A percentile compares a stretch with the other conserved stretches of the same genome.
phyloP scores from a whole-genome alignment of 805 yeast species.

The Yarrowia keelungensis region DNA sequence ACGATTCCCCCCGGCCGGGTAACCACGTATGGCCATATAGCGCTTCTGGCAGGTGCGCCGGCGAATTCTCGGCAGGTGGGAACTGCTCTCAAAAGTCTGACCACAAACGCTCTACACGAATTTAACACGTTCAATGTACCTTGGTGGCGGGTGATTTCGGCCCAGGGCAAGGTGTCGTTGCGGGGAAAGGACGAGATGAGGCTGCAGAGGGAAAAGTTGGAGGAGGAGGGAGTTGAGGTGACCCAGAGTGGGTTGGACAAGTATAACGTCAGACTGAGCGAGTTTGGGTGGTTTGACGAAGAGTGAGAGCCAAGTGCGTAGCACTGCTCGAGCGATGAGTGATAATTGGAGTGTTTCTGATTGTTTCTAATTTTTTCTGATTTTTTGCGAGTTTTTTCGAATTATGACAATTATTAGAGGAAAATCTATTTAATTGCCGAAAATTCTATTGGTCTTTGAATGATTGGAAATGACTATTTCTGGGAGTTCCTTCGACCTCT shows the following conservation, averaged over 20 bases:
- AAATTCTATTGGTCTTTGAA: no score
- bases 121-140: constrained; percentile 58
- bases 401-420: no score
- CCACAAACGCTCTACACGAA: constrained; percentile 41
- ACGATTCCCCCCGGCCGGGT: constrained; percentile 68
- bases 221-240: constrained; percentile 55
- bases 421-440: no score
- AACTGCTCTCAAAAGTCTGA: constrained; percentile 64
- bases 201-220: constrained; percentile 56
- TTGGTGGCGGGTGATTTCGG: constrained; percentile 80
- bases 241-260: constrained; percentile 45
- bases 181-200: constrained; percentile 55
- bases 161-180: constrained; percentile 66
- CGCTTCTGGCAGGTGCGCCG: constrained; percentile 66
- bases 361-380: neutral
- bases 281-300: constrained; percentile 67
- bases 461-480: no score
- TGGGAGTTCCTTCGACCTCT: no score
- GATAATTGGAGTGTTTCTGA: neutral
- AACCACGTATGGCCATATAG: constrained; percentile 80
- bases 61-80: constrained; percentile 79
- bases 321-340: neutral
- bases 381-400: no score
- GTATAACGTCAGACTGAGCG: constrained; percentile 53
- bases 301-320: constrained; percentile 3